Percentiles rank a stretch among this genome's conserved stretches.
Conservation (phyloP, 768 basidiomycete species). For the Agrocybe pediades region DNA sequence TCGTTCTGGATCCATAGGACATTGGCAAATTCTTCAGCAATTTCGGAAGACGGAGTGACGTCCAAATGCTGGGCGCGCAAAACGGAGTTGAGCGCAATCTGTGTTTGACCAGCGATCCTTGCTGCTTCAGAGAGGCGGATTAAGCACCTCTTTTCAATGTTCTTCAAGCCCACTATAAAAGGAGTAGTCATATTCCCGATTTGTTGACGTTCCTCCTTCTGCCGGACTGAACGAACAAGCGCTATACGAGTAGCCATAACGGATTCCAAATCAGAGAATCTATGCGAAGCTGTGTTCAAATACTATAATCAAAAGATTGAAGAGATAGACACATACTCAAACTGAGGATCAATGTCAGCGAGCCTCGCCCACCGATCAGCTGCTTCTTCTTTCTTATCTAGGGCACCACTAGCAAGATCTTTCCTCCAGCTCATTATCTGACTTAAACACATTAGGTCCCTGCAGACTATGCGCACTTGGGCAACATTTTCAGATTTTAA, state of each 20-base stretch:
- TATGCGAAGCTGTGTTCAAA: slow-evolving; percentile 27
- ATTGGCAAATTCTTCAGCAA: slow-evolving; percentile 82
- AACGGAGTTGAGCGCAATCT: slow-evolving; percentile 86
- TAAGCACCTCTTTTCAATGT: slow-evolving; percentile 71
- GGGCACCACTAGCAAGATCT: slow-evolving; percentile 30
- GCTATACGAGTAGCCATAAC: slow-evolving; percentile 83
- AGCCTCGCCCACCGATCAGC: slow-evolving; percentile 43
- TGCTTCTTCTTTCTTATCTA: slow-evolving; percentile 34
- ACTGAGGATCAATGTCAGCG: slow-evolving; percentile 48
- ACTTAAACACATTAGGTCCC: slow-evolving; percentile 78
- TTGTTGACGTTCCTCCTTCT: slow-evolving; percentile 72
- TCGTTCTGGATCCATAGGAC: slow-evolving; percentile 91
- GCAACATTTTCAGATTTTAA: slow-evolving; percentile 81
- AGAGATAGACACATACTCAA: slow-evolving; percentile 57
- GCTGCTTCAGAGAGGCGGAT: slow-evolving; percentile 74
- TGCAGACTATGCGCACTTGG: slow-evolving; percentile 68
- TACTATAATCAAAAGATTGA: background rate
- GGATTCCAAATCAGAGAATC: slow-evolving; percentile 75
- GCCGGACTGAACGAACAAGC: slow-evolving; percentile 69
- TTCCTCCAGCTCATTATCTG: slow-evolving; percentile 73
- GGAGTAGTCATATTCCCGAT: slow-evolving; percentile 72
- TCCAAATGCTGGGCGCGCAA: slow-evolving; percentile 72
- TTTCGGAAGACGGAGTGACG: slow-evolving; percentile 41
- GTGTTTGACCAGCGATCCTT: slow-evolving; percentile 63
- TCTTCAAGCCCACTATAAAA: slow-evolving; percentile 48